These are phyloP conservation scores for Moesziomyces aphidis DNA, from an alignment of 1,284 basidiomycete genomes.

Conservation along the genomic window DNA sequence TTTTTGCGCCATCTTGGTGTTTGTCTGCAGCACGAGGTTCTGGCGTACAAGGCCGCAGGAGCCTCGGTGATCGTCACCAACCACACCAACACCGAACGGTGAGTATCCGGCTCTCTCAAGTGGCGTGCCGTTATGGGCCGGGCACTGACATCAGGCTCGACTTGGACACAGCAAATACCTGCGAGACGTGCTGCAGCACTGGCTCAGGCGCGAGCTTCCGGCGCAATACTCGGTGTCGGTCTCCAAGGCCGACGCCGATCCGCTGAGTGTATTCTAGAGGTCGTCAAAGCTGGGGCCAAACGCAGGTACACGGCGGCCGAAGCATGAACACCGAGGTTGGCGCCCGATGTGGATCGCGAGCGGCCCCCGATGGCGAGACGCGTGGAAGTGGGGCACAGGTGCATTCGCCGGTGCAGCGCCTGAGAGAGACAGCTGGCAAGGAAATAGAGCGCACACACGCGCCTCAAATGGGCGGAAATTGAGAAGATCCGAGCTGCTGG, in stretches of 20 bases:
- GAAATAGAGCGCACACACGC: background rate
- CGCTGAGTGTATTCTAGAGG: conserved; percentile 39
- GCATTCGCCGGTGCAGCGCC: background rate
- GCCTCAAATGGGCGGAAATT: background rate
- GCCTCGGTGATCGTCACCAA: conserved; percentile 62
- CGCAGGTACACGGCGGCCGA: too few relatives aligned
- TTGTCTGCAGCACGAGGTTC: conserved; percentile 58
- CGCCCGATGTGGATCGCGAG: background rate
- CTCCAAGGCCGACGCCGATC: conserved; percentile 40
- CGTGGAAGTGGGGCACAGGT: conserved; percentile 22
- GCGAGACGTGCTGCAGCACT: conserved; percentile 44
- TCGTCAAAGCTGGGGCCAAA: background rate
- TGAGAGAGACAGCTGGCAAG: background rate
- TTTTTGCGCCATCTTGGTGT: background rate
- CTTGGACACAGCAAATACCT: conserved; percentile 45
- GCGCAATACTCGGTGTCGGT: conserved; percentile 22
- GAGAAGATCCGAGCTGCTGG: background rate
- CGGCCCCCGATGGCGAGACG: conserved; percentile 11
- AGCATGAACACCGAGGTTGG: too few relatives aligned
- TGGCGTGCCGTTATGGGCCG: background rate
- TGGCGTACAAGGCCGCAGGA: conserved; percentile 60
- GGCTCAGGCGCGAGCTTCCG: conserved; percentile 29
- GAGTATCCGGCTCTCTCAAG: background rate
- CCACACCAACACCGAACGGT: conserved; percentile 65
- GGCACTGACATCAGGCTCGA: background rate